phyloP scores from a whole-genome alignment of 2,329 filamentous ascomycete genomes.

The Rhinocladiella mackenziei region DNA sequence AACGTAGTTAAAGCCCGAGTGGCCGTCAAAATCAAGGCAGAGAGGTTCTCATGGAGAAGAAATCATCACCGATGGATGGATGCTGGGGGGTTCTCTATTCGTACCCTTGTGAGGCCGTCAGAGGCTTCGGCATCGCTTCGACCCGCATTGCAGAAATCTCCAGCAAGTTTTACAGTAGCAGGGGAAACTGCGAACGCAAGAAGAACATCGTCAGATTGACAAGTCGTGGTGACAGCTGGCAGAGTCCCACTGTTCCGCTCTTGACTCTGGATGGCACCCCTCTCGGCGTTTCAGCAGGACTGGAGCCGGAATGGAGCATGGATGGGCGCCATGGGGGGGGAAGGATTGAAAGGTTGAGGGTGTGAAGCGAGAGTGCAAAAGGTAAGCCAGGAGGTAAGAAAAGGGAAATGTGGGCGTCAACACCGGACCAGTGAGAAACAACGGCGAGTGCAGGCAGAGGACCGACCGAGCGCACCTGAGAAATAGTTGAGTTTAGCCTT shows the following conservation, averaged over 20 bases:
- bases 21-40: no score
- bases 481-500: constrained; percentile 6
- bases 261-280: no score
- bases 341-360: constrained; percentile 1
- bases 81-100: no score
- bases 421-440: constrained; percentile 5
- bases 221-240: constrained; percentile 20
- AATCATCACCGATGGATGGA: no score
- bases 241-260: constrained; percentile 1
- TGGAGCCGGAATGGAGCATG: not conserved
- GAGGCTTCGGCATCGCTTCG: constrained; percentile 21
- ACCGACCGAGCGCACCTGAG: constrained; percentile 7
- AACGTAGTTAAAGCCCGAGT: no score
- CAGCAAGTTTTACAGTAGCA: no score
- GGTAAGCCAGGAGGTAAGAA: constrained; percentile 14
- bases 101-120: no score
- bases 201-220: no score
- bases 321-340: constrained; percentile 2
- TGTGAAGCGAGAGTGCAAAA: constrained; percentile 5
- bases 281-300: constrained; percentile 4
- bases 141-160: no score
- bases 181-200: no score
- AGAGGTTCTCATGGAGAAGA: no score
- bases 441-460: constrained; percentile 1
- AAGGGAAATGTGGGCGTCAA: constrained; percentile 18